phyloP scores from a whole-genome alignment of 768 basidiomycete species.

The Termitomyces heimii region DNA sequence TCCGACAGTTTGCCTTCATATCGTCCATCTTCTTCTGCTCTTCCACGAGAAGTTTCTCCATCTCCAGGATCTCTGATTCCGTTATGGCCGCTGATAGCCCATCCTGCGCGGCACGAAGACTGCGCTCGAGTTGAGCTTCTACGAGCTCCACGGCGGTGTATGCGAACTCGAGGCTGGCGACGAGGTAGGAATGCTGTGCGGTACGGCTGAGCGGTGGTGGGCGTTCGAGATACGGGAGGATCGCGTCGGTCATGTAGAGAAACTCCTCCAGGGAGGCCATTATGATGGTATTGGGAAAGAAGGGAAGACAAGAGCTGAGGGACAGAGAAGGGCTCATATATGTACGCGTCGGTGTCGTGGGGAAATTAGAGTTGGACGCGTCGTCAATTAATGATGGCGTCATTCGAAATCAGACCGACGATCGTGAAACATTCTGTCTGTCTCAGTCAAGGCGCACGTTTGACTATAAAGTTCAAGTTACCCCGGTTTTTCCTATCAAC shows the following conservation, averaged over 20 bases:
- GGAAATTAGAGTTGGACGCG: neutral
- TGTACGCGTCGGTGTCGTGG: neutral
- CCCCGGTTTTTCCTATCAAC: neutral
- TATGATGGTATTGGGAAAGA: neutral
- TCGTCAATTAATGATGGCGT: neutral
- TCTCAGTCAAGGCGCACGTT: neutral
- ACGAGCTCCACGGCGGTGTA: conserved; percentile 13
- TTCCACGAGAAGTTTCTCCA: conserved; percentile 6
- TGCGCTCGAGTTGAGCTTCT: conserved; percentile 11
- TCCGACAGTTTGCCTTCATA: conserved; percentile 7
- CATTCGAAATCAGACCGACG: neutral
- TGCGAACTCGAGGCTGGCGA: conserved; percentile 11
- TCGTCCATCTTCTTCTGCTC: conserved; percentile 13
- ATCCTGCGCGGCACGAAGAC: conserved; percentile 9
- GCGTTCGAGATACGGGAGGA: conserved; percentile 10
- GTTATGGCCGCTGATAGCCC: conserved; percentile 2
- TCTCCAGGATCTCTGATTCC: conserved; percentile 7
- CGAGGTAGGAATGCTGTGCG: conserved; percentile 9
- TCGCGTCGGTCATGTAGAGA: conserved; percentile 6
- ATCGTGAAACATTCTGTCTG: neutral
- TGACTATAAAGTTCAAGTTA: neutral
- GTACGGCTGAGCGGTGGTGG: conserved; percentile 1
- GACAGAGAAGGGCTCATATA: neutral
- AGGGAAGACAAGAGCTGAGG: neutral
- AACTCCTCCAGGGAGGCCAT: conserved; percentile 9